These are phyloP conservation scores for Neurospora tetraspora DNA, from an alignment of 495 filamentous ascomycete genomes.

Conservation along the genomic window DNA sequence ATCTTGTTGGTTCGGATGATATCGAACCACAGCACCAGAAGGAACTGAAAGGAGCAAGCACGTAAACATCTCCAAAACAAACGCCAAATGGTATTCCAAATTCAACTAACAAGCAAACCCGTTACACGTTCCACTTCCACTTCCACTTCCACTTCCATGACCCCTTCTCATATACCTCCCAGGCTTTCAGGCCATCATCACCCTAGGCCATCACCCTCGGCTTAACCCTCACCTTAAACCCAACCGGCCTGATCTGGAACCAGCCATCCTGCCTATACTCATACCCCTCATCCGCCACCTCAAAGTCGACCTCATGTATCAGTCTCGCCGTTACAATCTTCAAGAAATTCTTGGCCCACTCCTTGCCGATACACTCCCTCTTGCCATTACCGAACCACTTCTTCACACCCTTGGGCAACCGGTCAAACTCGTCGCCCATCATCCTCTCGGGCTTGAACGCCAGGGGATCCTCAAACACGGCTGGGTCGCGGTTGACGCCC, in stretches of 20 bases:
- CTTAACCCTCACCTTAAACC: constrained; percentile 31
- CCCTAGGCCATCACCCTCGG: constrained; percentile 11
- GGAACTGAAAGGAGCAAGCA: neutral
- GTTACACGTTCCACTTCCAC: neutral
- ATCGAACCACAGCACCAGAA: neutral
- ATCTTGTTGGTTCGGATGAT: no score
- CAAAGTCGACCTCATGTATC: constrained; percentile 53
- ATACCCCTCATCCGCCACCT: constrained; percentile 46
- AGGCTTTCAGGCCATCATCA: neutral
- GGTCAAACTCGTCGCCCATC: constrained; percentile 51
- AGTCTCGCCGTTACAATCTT: constrained; percentile 45
- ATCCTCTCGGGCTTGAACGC: constrained; percentile 60
- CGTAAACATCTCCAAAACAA: neutral
- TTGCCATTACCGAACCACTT: constrained; percentile 64
- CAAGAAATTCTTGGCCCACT: constrained; percentile 59
- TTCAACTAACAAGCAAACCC: neutral
- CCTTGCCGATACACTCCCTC: constrained; percentile 54
- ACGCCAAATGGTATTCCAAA: neutral
- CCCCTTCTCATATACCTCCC: neutral
- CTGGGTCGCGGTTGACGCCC: constrained; percentile 56
- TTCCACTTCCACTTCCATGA: neutral
- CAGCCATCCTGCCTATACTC: constrained; percentile 41
- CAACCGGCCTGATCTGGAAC: constrained; percentile 35
- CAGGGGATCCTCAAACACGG: constrained; percentile 52
- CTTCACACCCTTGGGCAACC: constrained; percentile 49